Evolutionary conservation across 1,284 basidiomycete species (phyloP), one percentile per base, ranked within the genome.

Genomic region (Tylopilus sp.): DNA sequence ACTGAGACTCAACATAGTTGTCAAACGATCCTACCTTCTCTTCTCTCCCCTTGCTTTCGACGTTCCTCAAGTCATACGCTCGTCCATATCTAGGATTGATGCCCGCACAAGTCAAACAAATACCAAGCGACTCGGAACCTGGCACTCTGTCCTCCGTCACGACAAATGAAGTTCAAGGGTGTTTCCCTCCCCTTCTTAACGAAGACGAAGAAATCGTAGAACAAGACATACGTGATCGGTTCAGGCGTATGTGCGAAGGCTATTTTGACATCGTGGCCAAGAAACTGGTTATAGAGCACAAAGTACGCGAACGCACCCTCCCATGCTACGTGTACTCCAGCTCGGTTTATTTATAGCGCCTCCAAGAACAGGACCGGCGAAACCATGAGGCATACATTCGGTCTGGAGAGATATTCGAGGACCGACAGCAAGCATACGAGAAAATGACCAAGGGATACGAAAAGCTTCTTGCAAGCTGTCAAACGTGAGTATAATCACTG

Each of bases 381-480:
- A 99, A 99, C 59, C 95, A 97, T 62, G 96, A 99, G 72, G 97
- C 96, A 49, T 99, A 99, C 67, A 98, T 99, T 61, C 89, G 92
- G 33, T 97, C 93, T 1, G 96, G 96, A 21, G 95, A 99, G 71
- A 97, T 99, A 56, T 99, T 99, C 59, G 97, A 99, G 66, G 97
- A 99, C 69, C 84, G 97, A 16, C 94, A 98, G 66, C 94, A 99
- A 68, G 91, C 89, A 12, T 99, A 98, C 66, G 97, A 99, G 73
- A 95, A 93, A 71, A 95, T 97, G 89, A 92, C 93, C 12, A 94
- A 92, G 67, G 81, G 84, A 30, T 97, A 97, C 60, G 96, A 99
- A 70, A 92, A 94, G 52, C 72, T 97, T 15, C 79, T 93, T 39
- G 74, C 85, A 12, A 91, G 83, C 55, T 92, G 93, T 48, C 91